phyloP scores from a whole-genome alignment of 2,329 filamentous ascomycete genomes.

The Fusarium subglutinans region DNA sequence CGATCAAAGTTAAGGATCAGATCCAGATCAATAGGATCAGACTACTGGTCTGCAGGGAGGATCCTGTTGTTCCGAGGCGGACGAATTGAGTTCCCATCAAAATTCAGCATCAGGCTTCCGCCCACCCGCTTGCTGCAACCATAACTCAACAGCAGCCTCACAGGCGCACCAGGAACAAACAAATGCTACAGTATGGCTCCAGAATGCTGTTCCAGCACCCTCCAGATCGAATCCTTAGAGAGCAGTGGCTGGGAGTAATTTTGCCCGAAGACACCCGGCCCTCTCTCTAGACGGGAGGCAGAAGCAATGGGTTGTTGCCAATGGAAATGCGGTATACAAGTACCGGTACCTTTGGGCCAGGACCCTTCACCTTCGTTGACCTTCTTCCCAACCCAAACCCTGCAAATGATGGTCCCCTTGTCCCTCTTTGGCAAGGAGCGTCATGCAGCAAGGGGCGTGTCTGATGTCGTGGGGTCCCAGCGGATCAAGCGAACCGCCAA shows the following conservation, averaged over 20 bases:
- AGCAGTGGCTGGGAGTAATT: slow-evolving; percentile 14
- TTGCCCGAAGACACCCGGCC: slow-evolving; percentile 42
- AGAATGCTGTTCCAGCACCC: slow-evolving; percentile 26
- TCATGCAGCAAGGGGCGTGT: slow-evolving; percentile 39
- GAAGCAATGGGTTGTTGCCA: slow-evolving; percentile 2
- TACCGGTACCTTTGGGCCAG: slow-evolving; percentile 35
- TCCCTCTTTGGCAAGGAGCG: slow-evolving; percentile 23
- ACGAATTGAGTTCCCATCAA: slow-evolving; percentile 40
- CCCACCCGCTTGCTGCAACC: slow-evolving; percentile 37
- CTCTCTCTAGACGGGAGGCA: neutral
- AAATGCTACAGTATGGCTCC: slow-evolving; percentile 9
- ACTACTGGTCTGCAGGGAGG: slow-evolving; percentile 17
- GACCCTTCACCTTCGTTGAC: slow-evolving; percentile 37
- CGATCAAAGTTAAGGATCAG: slow-evolving; percentile 15
- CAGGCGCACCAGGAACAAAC: slow-evolving; percentile 10
- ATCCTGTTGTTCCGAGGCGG: slow-evolving; percentile 29
- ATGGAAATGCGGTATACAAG: slow-evolving; percentile 8
- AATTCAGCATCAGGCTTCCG: slow-evolving; percentile 38
- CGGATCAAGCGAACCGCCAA: slow-evolving; percentile 43
- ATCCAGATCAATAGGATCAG: slow-evolving; percentile 3
- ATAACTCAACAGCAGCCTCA: slow-evolving; percentile 44
- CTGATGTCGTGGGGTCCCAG: slow-evolving; percentile 39
- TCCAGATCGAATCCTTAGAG: slow-evolving; percentile 10
- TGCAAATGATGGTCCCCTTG: slow-evolving; percentile 33
- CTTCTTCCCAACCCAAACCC: slow-evolving; percentile 33